These are phyloP conservation scores for Eucalyptus microcorys DNA, from an alignment of 345 rosid genomes.

Conservation along the genomic window DNA sequence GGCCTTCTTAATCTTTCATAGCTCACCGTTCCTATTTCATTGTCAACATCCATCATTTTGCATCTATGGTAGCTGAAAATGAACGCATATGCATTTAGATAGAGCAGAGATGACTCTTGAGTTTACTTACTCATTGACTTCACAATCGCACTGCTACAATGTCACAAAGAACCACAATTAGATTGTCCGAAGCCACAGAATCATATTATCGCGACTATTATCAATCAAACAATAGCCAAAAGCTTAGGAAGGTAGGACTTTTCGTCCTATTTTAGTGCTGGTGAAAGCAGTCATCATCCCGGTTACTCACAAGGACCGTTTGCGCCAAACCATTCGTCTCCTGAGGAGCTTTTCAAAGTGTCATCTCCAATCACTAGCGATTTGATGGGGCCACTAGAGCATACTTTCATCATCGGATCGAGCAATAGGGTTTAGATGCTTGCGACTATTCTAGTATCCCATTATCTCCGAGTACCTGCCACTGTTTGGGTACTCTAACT, in stretches of 20 bases:
- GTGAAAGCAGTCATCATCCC: background rate
- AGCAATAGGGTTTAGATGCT: background rate
- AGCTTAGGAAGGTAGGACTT: background rate
- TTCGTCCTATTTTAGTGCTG: background rate
- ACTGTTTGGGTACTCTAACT: too few relatives aligned
- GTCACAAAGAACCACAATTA: background rate
- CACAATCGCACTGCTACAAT: background rate
- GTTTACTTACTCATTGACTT: background rate
- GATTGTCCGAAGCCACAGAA: background rate
- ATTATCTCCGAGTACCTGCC: too few relatives aligned
- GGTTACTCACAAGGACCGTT: background rate
- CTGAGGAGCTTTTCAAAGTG: background rate
- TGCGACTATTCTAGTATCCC: too few relatives aligned
- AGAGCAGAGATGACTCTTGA: background rate
- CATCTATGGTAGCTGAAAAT: background rate
- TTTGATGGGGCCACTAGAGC: background rate
- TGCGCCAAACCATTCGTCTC: background rate
- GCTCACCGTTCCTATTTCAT: background rate
- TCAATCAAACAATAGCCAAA: background rate
- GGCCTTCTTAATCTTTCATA: background rate
- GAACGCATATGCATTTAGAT: background rate
- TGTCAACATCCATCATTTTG: background rate
- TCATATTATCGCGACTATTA: background rate
- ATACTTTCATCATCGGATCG: background rate
- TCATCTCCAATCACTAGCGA: background rate